Evolutionary conservation across 192 early-diverging fungal species (phyloP).

Genomic region (Coemansia sp.): DNA sequence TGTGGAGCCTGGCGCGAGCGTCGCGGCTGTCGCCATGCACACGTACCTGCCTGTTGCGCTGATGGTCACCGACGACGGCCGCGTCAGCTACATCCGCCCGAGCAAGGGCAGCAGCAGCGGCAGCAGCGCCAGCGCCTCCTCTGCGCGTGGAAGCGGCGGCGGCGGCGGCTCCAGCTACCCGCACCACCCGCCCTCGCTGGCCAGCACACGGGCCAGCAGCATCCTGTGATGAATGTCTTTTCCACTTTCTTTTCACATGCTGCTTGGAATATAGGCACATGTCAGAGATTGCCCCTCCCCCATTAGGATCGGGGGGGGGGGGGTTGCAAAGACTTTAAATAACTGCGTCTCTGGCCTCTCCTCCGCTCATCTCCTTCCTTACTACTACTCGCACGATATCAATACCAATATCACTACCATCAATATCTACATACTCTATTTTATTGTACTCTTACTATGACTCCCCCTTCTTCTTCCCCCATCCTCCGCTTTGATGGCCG

Average conservation of each 20-base stretch:
- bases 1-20: too few species aligned
- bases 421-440: conserved; percentile 1
- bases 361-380: too few species aligned
- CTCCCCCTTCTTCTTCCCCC: conserved; percentile 6
- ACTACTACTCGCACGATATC: not conserved
- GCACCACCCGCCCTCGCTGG: conserved; percentile 6
- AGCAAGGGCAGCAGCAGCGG: too few species aligned
- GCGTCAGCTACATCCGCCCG: conserved; percentile 49
- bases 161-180: not conserved
- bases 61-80: conserved; percentile 47
- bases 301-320: too few species aligned
- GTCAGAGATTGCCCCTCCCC: too few species aligned
- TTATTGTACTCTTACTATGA: too few species aligned
- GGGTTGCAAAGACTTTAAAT: too few species aligned
- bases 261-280: too few species aligned
- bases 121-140: too few species aligned
- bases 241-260: conserved; percentile 2
- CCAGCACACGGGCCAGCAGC: conserved; percentile 11
- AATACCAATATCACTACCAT: too few species aligned
- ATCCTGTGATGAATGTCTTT: not conserved
- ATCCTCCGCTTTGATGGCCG: conserved; percentile 74
- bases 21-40: conserved; percentile 37
- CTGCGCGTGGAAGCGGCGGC: not conserved
- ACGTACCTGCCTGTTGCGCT: conserved; percentile 44
- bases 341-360: not conserved